A percentile compares a stretch with the other conserved stretches of the same genome.
Evolutionary conservation across 805 yeast species (phyloP).

Genomic region (Yarrowia osloensis): DNA sequence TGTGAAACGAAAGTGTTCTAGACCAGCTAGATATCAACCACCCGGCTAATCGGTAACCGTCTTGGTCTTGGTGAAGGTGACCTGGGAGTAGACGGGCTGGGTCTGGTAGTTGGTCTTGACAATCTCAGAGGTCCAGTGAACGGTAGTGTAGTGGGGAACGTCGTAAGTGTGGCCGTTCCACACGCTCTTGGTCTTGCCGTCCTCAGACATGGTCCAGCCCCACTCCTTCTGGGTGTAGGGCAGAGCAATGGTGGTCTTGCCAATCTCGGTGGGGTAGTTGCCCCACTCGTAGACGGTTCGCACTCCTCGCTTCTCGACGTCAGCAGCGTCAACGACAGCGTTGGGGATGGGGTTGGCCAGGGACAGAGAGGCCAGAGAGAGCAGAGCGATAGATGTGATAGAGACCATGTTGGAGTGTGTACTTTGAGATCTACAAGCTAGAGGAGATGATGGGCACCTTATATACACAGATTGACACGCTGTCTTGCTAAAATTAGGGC

Average conservation of each 20-base stretch:
- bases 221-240: conserved; percentile 20
- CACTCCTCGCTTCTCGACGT: conserved; percentile 11
- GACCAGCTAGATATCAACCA: not conserved
- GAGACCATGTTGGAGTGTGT: conserved; percentile 6
- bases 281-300: conserved; percentile 23
- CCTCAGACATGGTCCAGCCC: conserved; percentile 18
- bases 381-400: not conserved
- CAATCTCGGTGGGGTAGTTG: conserved; percentile 15
- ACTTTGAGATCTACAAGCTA: too few relatives aligned
- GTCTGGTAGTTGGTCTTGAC: conserved; percentile 22
- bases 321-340: not conserved
- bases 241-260: conserved; percentile 9
- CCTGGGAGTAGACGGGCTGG: conserved; percentile 23
- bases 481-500: not conserved
- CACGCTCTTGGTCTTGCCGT: conserved; percentile 7
- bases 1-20: not conserved
- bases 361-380: conserved; percentile 2
- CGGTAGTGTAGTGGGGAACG: conserved; percentile 12
- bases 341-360: conserved; percentile 15
- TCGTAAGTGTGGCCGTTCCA: not conserved
- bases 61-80: conserved; percentile 12
- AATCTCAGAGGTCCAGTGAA: conserved; percentile 3
- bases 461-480: not conserved
- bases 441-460: not conserved
- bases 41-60: not conserved